phyloP scores from a whole-genome alignment of 192 early-diverging fungal species.

The Thamnidium elegans region DNA sequence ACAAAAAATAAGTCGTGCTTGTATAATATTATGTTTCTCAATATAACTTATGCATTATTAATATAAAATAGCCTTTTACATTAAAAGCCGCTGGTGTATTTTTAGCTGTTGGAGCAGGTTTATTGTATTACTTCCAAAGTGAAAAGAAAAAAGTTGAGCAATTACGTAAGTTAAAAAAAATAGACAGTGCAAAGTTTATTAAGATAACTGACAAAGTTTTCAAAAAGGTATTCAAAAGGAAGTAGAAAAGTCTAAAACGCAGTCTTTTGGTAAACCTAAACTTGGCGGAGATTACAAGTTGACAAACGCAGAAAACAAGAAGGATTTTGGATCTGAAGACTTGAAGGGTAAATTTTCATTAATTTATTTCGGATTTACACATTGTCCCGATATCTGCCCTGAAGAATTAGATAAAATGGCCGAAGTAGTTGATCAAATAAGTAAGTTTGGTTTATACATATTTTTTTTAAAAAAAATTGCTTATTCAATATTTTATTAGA shows the following conservation, averaged over 20 bases:
- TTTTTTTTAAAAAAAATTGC: too few relatives aligned
- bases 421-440: slow-evolving; percentile 70
- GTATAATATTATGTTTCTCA: too few relatives aligned
- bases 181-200: not conserved
- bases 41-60: not conserved
- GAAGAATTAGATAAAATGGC: slow-evolving; percentile 98
- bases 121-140: slow-evolving; percentile 61
- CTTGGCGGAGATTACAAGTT: slow-evolving; percentile 90
- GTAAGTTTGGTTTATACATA: slow-evolving; percentile 41
- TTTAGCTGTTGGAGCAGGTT: slow-evolving; percentile 52
- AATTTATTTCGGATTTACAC: slow-evolving; percentile 98
- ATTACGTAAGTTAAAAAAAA: slow-evolving; percentile 38
- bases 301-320: slow-evolving; percentile 70
- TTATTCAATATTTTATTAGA: not conserved
- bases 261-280: slow-evolving; percentile 73
- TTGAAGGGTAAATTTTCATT: slow-evolving; percentile 83
- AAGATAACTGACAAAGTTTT: not conserved
- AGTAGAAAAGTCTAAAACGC: slow-evolving; percentile 33
- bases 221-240: slow-evolving; percentile 31
- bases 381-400: slow-evolving; percentile 98
- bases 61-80: slow-evolving; percentile 34
- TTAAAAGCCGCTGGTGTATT: slow-evolving; percentile 56
- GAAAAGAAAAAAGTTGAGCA: slow-evolving; percentile 56
- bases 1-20: too few relatives aligned
- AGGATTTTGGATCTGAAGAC: slow-evolving; percentile 69